Conservation (phyloP, 1,139 yeast genomes). For the Geotrichum bryndzae region DNA sequence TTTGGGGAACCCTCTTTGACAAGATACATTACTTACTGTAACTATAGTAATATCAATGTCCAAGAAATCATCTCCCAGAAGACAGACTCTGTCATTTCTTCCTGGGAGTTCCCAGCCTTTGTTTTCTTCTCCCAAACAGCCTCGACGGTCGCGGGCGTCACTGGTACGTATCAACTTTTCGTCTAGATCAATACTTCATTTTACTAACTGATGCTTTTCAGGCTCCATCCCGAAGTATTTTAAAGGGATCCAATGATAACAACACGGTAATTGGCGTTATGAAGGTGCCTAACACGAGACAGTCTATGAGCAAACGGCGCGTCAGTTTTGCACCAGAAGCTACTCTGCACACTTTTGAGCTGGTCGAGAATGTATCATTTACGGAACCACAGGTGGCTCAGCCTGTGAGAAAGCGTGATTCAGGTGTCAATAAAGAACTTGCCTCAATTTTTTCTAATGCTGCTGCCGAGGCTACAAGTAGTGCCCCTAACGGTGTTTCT, state of each 20-base stretch:
- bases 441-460: conserved; percentile 12
- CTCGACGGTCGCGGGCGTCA: not conserved
- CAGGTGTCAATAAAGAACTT: conserved; percentile 6
- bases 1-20: not conserved
- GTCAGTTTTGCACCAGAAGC: conserved; percentile 50
- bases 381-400: conserved; percentile 15
- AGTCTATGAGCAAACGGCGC: conserved; percentile 30
- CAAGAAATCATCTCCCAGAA: not conserved
- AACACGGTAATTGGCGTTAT: conserved; percentile 27
- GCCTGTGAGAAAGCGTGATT: conserved; percentile 12
- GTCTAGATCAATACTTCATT: not conserved
- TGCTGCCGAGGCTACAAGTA: not conserved
- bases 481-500: not conserved
- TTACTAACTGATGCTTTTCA: not conserved
- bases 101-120: not conserved
- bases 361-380: conserved; percentile 13
- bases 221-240: conserved; percentile 25
- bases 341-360: conserved; percentile 35
- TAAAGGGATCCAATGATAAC: conserved; percentile 24
- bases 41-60: not conserved
- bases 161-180: not conserved
- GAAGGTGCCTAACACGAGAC: conserved; percentile 19
- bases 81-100: conserved; percentile 1
- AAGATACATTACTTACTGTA: not conserved
- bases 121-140: not conserved